Evolutionary conservation across 2,329 filamentous ascomycete genomes (phyloP).

Genomic region (Pestalotiopsis sp.): DNA sequence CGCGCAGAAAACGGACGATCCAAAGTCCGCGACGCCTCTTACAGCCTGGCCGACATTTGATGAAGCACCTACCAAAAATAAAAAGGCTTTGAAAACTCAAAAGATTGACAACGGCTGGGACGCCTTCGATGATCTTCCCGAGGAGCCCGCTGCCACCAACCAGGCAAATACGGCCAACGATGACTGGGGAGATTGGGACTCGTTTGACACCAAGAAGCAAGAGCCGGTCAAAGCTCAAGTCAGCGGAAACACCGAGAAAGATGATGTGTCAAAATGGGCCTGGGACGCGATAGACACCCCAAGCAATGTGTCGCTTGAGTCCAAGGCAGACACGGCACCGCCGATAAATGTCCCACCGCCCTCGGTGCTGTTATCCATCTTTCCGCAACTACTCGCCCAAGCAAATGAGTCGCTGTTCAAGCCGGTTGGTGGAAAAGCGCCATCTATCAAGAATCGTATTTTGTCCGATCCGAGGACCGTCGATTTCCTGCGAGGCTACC

Average conservation of each 20-base stretch:
- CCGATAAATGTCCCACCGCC: slow-evolving; percentile 90
- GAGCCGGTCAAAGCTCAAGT: slow-evolving; percentile 15
- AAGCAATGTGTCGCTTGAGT: slow-evolving; percentile 22
- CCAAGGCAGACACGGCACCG: slow-evolving; percentile 47
- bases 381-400: slow-evolving; percentile 70
- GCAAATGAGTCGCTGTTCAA: slow-evolving; percentile 68
- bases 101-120: slow-evolving; percentile 50
- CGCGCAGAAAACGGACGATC: slow-evolving; percentile 29
- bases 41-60: slow-evolving; percentile 49
- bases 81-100: slow-evolving; percentile 10
- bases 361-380: slow-evolving; percentile 76
- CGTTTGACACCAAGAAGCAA: slow-evolving; percentile 21
- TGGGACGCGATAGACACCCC: slow-evolving; percentile 48
- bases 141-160: slow-evolving; percentile 20
- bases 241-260: slow-evolving; percentile 18
- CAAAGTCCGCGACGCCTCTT: slow-evolving; percentile 37
- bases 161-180: slow-evolving; percentile 21
- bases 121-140: slow-evolving; percentile 50
- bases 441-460: slow-evolving; percentile 63
- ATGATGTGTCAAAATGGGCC: slow-evolving; percentile 42
- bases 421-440: slow-evolving; percentile 60
- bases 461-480: slow-evolving; percentile 64
- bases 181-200: slow-evolving; percentile 30
- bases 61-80: slow-evolving; percentile 18
- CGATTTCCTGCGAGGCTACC: slow-evolving; percentile 65